Evolutionary conservation across 1,139 yeast species (phyloP), one percentile per base, ranked within the genome.

Genomic region (Hemisphaericaspora subhashii): DNA sequence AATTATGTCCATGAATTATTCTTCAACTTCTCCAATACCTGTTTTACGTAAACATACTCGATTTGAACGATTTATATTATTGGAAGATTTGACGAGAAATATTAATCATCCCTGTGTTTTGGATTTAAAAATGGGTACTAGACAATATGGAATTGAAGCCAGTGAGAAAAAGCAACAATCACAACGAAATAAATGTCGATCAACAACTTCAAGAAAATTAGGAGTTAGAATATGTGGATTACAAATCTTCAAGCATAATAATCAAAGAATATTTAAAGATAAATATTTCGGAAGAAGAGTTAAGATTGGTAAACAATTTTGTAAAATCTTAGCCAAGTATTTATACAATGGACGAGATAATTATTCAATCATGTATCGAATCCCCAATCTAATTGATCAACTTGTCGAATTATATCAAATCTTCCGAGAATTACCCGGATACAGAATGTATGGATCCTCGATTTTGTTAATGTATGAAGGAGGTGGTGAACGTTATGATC

Each of bases 141-240:
- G 99, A 39, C 99, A 94, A 61, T 92, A 92, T 53, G 98, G 99
- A n/a, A 84, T 90, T 12, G 96, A 88, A 50, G 98, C 98, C 0
- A 72, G 74, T 8, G 61, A 65, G 11, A 68, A 79, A 39, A 94
- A 94, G 62, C 87, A 83, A 56, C 60, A 65, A 39, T 86, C 96
- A 0, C 98, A 94, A 62, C 67, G 89, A 29, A 73, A 73, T 43
- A 94, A 94, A 60, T 94, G 98, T 62, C 66, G 74, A 5, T 64
- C 71, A 40, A 92, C 98, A 0, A 90, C 98, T 0, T 83, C 95
- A 6, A 71, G 89, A 37, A 67, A 72, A 45, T 70, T 92, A 26
- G 99, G 99, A 2, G 96, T 89, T 0, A 72, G 99, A 40, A 79
- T 94, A 15, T 94, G 99, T 66, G 99, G 99, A 5, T 79, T 94